These are phyloP conservation scores for Neofusicoccum ribis DNA, from an alignment of 2,329 filamentous ascomycete genomes.

Conservation along the genomic window DNA sequence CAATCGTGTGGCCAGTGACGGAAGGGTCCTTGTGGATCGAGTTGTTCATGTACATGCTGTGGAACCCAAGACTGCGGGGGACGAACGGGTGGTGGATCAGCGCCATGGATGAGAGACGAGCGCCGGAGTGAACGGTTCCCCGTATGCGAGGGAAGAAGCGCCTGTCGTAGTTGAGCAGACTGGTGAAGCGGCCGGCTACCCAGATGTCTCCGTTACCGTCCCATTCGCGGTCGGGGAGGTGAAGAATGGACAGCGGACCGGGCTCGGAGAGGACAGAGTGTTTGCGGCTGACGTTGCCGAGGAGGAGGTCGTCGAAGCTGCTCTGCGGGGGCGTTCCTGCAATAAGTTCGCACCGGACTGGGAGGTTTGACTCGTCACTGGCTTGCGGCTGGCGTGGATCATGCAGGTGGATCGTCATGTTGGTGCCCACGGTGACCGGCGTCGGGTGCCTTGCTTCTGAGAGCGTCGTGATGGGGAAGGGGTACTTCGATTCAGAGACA, in stretches of 20 bases:
- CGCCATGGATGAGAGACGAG: conserved; percentile 71
- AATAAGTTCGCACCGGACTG: conserved; percentile 33
- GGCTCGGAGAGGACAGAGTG: conserved; percentile 78
- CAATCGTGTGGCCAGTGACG: conserved; percentile 63
- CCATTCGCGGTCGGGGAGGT: conserved; percentile 62
- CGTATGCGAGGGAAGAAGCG: conserved; percentile 78
- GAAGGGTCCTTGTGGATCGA: conserved; percentile 57
- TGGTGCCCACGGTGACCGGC: conserved; percentile 82
- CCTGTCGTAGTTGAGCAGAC: conserved; percentile 84
- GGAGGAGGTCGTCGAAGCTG: conserved; percentile 38
- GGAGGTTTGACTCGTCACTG: conserved; percentile 15
- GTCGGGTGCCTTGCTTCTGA: conserved; percentile 66
- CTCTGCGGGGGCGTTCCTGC: conserved; percentile 23
- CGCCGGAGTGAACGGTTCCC: conserved; percentile 81
- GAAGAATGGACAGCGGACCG: conserved; percentile 78
- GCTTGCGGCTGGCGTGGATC: conserved; percentile 61
- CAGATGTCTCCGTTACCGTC: conserved; percentile 77
- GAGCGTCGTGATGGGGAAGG: conserved; percentile 80
- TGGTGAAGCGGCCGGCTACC: conserved; percentile 84
- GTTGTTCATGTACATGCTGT: conserved; percentile 56
- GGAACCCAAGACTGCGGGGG: conserved; percentile 57
- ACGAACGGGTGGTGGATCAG: conserved; percentile 69
- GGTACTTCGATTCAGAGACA: conserved; percentile 69
- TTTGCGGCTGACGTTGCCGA: neutral
- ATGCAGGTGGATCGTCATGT: conserved; percentile 76